phyloP scores from a whole-genome alignment of 2,329 filamentous ascomycete species.

The Scytalidium sp. region DNA sequence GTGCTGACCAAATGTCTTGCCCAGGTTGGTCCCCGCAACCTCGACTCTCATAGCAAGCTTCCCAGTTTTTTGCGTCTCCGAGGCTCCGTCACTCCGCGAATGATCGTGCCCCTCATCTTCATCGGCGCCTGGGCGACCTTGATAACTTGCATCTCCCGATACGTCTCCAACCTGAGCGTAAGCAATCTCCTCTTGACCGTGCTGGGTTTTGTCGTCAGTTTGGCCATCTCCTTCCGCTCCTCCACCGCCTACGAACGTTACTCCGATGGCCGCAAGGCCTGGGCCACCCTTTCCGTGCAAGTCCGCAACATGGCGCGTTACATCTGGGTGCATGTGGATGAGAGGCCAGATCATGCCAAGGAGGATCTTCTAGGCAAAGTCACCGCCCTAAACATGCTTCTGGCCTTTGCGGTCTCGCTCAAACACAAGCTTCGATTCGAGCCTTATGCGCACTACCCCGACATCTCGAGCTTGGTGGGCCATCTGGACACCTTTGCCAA shows the following conservation, averaged over 20 bases:
- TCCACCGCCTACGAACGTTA: constrained; percentile 1
- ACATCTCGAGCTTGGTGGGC: constrained; percentile 65
- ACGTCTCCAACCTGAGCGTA: constrained; percentile 32
- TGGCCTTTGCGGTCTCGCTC: constrained; percentile 72
- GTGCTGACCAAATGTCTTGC: constrained; percentile 29
- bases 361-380: constrained; percentile 69
- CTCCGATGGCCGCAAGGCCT: constrained; percentile 60
- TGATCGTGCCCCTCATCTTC: constrained; percentile 66
- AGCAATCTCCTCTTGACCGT: constrained; percentile 69
- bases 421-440: constrained; percentile 85
- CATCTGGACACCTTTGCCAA: constrained; percentile 75
- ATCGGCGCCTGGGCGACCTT: constrained; percentile 58
- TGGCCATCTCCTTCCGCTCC: constrained; percentile 74
- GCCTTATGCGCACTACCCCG: constrained; percentile 73
- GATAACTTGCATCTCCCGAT: constrained; percentile 55
- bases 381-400: constrained; percentile 66
- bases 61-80: constrained; percentile 74
- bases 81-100: constrained; percentile 70
- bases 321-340: constrained; percentile 76
- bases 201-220: constrained; percentile 77
- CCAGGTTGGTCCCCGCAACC: constrained; percentile 59
- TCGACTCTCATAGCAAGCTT: constrained; percentile 73
- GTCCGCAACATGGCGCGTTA: constrained; percentile 67
- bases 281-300: constrained; percentile 59
- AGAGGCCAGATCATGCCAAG: constrained; percentile 57